These are phyloP conservation scores for Obba rivulosa DNA, from an alignment of 768 basidiomycete genomes.

Conservation along the genomic window DNA sequence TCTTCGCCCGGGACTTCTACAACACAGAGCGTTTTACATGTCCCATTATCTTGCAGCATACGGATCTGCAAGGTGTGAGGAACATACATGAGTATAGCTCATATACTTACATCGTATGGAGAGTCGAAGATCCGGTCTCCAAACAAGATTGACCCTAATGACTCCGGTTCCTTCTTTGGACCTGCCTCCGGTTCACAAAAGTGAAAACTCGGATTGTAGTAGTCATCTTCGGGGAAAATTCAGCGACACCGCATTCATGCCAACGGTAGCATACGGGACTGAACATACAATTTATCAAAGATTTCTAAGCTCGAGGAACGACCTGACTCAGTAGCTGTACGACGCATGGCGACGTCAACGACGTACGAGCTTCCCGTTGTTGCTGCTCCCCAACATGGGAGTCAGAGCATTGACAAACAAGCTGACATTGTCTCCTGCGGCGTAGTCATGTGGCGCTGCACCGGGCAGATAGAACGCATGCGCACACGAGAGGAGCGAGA, in stretches of 20 bases:
- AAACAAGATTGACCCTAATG: constrained; percentile 90
- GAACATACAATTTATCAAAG: constrained; percentile 76
- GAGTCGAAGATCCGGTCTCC: constrained; percentile 94
- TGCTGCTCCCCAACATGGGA: constrained; percentile 67
- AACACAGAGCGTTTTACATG: constrained; percentile 74
- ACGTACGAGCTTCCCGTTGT: constrained; percentile 72
- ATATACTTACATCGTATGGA: constrained; percentile 67
- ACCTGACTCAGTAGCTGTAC: not conserved
- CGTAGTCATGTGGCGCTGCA: constrained; percentile 83
- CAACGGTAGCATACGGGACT: not conserved
- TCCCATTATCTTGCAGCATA: constrained; percentile 72
- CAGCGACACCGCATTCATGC: constrained; percentile 2
- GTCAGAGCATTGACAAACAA: constrained; percentile 86
- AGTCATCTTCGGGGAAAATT: constrained; percentile 62
- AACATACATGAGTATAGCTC: not conserved
- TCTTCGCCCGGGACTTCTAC: constrained; percentile 59
- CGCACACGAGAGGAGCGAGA: constrained; percentile 16
- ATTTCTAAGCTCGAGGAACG: constrained; percentile 56
- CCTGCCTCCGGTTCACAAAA: constrained; percentile 83
- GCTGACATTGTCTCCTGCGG: constrained; percentile 64
- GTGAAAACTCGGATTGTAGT: constrained; percentile 80
- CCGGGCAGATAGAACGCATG: constrained; percentile 89
- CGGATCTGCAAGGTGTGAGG: constrained; percentile 46
- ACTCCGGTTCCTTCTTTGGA: constrained; percentile 71
- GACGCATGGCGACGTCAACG: too few relatives aligned